These are phyloP conservation scores for Xylariaceae sp. DNA, from an alignment of 2,329 filamentous ascomycete species.

Conservation along the genomic window DNA sequence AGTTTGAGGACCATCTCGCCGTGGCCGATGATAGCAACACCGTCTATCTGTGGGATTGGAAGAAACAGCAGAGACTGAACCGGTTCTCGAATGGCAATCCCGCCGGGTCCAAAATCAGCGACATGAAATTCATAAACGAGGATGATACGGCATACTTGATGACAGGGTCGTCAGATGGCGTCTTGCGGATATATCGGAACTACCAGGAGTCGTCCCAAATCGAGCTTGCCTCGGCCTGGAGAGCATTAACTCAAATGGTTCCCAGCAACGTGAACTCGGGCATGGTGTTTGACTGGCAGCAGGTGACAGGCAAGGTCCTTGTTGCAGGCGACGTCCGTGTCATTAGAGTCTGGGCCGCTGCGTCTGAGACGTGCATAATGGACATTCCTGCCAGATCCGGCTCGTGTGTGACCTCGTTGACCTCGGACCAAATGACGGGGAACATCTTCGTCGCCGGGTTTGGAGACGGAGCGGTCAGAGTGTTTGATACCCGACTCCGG, in stretches of 20 bases:
- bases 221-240: constrained; percentile 85
- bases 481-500: constrained; percentile 84
- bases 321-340: constrained; percentile 95
- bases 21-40: constrained; percentile 92
- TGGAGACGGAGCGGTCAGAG: constrained; percentile 87
- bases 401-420: constrained; percentile 92
- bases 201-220: constrained; percentile 76
- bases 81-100: constrained; percentile 96
- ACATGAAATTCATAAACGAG: constrained; percentile 96
- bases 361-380: constrained; percentile 84
- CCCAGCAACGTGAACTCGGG: constrained; percentile 92
- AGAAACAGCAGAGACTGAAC: constrained; percentile 67
- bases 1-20: constrained; percentile 93
- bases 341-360: constrained; percentile 94
- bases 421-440: constrained; percentile 95
- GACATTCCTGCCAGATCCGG: constrained; percentile 94
- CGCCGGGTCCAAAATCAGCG: constrained; percentile 83
- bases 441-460: constrained; percentile 96
- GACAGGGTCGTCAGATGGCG: constrained; percentile 91
- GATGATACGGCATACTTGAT: constrained; percentile 93
- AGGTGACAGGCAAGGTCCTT: constrained; percentile 91
- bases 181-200: constrained; percentile 87
- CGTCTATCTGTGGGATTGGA: constrained; percentile 92
- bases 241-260: constrained; percentile 88
- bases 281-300: constrained; percentile 98